These are phyloP conservation scores for Paecilomyces sp. DNA, from an alignment of 2,329 filamentous ascomycete genomes.

Conservation along the genomic window DNA sequence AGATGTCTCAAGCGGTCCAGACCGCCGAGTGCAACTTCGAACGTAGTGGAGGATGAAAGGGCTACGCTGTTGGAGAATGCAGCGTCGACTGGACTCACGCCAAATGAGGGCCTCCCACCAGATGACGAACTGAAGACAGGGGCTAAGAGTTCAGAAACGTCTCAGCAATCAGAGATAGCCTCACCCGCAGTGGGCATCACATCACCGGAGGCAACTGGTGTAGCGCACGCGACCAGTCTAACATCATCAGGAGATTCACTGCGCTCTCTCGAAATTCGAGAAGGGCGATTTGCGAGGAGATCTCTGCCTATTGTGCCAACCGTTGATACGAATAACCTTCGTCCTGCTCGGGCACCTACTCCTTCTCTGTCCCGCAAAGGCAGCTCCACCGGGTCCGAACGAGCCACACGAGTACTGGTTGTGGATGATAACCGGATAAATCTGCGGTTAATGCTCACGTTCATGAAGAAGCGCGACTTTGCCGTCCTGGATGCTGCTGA, in stretches of 20 bases:
- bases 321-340: background rate
- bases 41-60: background rate
- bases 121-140: background rate
- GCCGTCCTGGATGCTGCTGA: slow-evolving; percentile 30
- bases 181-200: background rate
- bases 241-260: background rate
- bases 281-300: background rate
- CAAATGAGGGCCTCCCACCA: background rate
- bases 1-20: slow-evolving; percentile 18
- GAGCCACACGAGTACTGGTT: slow-evolving; percentile 27
- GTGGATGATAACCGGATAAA: slow-evolving; percentile 43
- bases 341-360: background rate
- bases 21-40: background rate
- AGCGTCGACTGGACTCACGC: background rate
- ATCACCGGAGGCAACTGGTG: background rate
- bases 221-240: background rate
- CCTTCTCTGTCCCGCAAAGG: background rate
- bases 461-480: slow-evolving; percentile 33
- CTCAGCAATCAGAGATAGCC: background rate
- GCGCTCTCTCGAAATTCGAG: background rate
- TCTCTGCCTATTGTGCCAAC: background rate
- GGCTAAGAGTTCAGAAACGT: background rate
- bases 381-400: background rate
- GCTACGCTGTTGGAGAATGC: slow-evolving; percentile 3
- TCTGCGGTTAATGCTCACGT: slow-evolving; percentile 36